Conservation (phyloP, 2,329 filamentous ascomycete genomes). For the Teratosphaeria nubilosa region DNA sequence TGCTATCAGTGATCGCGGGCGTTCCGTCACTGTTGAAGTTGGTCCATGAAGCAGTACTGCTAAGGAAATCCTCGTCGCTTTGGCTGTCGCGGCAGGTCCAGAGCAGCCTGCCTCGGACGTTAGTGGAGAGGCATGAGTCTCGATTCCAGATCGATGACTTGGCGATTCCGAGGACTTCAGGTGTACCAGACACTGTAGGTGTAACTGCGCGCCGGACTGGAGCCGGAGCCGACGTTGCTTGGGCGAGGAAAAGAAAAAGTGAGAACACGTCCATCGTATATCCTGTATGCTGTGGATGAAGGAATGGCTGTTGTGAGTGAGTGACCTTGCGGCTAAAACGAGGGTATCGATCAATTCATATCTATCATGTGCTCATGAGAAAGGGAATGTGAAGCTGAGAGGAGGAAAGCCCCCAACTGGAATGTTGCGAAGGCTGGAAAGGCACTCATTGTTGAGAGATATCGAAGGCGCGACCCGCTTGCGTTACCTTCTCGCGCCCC, state of each 20-base stretch:
- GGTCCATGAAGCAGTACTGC: constrained; percentile 15
- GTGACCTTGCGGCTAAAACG: not conserved
- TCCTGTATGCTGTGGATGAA: not conserved
- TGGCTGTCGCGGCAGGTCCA: constrained; percentile 20
- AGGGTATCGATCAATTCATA: not conserved
- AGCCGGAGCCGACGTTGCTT: not conserved
- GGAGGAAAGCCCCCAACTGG: not conserved
- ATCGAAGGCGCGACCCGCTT: not conserved
- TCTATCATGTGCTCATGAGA: not conserved
- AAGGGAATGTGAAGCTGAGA: not conserved
- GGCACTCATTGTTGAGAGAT: not conserved
- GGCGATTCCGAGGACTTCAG: not conserved
- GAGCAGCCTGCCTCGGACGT: constrained; percentile 10
- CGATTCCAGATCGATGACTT: constrained; percentile 11
- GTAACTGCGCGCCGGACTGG: not conserved
- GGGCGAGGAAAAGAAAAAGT: not conserved
- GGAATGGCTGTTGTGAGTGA: not conserved
- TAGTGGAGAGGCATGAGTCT: constrained; percentile 15
- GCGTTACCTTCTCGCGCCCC: not conserved
- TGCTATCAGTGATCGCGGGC: constrained; percentile 5
- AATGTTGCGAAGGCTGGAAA: not conserved
- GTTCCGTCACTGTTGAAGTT: constrained; percentile 10
- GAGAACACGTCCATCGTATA: not conserved
- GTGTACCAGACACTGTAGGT: constrained; percentile 1
- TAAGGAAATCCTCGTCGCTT: constrained; percentile 8